Evolutionary conservation across 805 yeast genomes (phyloP).

Genomic region (Metschnikowia chrysomelidarum): DNA sequence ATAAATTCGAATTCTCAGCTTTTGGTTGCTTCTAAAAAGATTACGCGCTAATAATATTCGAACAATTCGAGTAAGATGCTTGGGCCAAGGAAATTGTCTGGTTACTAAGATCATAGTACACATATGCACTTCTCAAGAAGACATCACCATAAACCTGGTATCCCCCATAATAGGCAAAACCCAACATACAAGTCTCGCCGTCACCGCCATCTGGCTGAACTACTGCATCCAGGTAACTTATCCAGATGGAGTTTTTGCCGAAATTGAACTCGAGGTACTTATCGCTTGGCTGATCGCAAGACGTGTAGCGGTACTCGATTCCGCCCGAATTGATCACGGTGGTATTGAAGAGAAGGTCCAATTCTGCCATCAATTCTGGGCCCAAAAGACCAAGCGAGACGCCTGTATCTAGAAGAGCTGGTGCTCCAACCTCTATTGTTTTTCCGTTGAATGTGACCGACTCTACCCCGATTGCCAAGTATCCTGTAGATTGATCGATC

Average conservation of each 20-base stretch:
- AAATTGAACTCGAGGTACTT: slow-evolving; percentile 13
- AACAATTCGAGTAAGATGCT: slow-evolving; percentile 10
- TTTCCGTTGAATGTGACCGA: slow-evolving; percentile 11
- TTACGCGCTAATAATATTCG: slow-evolving; percentile 13
- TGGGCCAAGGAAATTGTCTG: slow-evolving; percentile 16
- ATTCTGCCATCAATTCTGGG: slow-evolving; percentile 9
- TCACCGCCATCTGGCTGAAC: slow-evolving; percentile 11
- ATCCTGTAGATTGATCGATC: slow-evolving; percentile 8
- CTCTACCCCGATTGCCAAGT: slow-evolving; percentile 7
- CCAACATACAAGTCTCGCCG: slow-evolving; percentile 15
- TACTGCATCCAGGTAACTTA: slow-evolving; percentile 10
- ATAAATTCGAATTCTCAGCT: too few species aligned
- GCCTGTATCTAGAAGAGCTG: slow-evolving; percentile 16
- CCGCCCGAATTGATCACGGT: slow-evolving; percentile 7
- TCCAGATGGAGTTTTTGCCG: slow-evolving; percentile 8
- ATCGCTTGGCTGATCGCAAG: slow-evolving; percentile 17
- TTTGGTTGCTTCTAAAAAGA: background rate
- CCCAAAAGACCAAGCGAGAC: slow-evolving; percentile 12
- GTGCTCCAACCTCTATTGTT: slow-evolving; percentile 2
- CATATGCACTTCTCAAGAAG: slow-evolving; percentile 20
- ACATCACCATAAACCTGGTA: slow-evolving; percentile 17
- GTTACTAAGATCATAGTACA: slow-evolving; percentile 17
- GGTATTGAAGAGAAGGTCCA: slow-evolving; percentile 12
- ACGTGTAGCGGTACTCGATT: slow-evolving; percentile 9
- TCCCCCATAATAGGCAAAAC: slow-evolving; percentile 11